Evolutionary conservation across 352 stramenopile species (phyloP), one percentile per base, ranked within the genome.

Genomic region (Pythium coloratum): DNA sequence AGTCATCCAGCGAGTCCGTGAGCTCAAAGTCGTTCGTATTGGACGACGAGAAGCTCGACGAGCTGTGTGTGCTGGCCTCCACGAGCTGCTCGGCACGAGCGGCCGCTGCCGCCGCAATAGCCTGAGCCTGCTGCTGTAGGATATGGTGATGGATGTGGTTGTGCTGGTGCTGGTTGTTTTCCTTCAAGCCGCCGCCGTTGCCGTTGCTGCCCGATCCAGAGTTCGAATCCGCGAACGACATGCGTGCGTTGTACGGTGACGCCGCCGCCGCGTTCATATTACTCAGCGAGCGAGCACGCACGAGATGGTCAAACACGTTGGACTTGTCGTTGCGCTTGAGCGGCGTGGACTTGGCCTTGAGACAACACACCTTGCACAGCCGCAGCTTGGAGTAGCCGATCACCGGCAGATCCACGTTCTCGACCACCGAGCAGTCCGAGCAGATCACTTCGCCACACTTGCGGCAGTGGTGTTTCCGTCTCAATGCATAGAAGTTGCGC

Each of bases 371-470:
- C 62, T 94, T 94, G 73, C 86, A 94, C 6, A 94, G 77, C 40
- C 86, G 80, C 55, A 94, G 61, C 71, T 94, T 94, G 36, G 84
- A 89, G 66, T 79, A 80, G 20, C 86, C 86, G 63, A 94, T 87
- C n/a, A 86, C 82, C 14, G 83, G 82, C 49, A 92, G 59, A 55
- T 90, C 82, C 54, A 92, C 77, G 20, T 73, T 80, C 67, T 91
- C 83, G 32, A 92, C 77, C 2, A 82, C 76, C 20, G 82, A 92
- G 69, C 86, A 94, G 62, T 94, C 86, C 3, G 81, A 90, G 77
- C 86, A 94, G 46, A 92, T 82, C 13, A 94, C 76, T 63, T 94
- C 85, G 44, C 85, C 85, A 51, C 85, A 94, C 62, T 86, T 88
- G 72, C 85, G 85, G 69, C 85, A 94, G 71, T 94, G 85, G 70